Conservation (phyloP, 169 alveolate species). For the Cryptosporidium ubiquitum region DNA sequence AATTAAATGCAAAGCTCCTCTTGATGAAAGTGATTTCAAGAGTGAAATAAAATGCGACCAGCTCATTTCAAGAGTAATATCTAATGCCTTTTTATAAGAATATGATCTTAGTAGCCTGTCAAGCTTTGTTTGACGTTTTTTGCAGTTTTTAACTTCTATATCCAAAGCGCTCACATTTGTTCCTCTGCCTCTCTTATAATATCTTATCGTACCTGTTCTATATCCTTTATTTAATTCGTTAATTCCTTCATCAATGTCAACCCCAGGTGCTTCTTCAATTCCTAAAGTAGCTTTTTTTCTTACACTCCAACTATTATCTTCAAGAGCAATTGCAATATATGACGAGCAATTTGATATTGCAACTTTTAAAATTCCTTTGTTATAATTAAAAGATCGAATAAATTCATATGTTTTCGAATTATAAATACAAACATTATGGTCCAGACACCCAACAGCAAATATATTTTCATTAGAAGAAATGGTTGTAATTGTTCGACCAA, state of each 20-base stretch:
- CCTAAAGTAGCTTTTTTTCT: neutral
- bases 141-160: neutral
- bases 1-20: slow-evolving; percentile 60
- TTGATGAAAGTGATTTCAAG: slow-evolving; percentile 18
- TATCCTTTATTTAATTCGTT: neutral
- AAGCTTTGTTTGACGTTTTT: slow-evolving; percentile 37
- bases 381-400: slow-evolving; percentile 26
- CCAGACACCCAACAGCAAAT: slow-evolving; percentile 59
- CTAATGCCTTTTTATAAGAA: slow-evolving; percentile 67
- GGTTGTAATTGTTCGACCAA: slow-evolving; percentile 50
- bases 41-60: slow-evolving; percentile 52
- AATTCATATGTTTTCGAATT: slow-evolving; percentile 16
- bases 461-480: slow-evolving; percentile 8
- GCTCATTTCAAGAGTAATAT: slow-evolving; percentile 21
- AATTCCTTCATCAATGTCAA: neutral
- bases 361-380: slow-evolving; percentile 11
- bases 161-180: neutral
- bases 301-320: slow-evolving; percentile 36
- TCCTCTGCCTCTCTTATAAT: slow-evolving; percentile 63
- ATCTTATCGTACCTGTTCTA: slow-evolving; percentile 57
- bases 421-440: slow-evolving; percentile 36
- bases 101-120: slow-evolving; percentile 36
- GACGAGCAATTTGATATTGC: slow-evolving; percentile 62
- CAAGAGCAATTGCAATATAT: slow-evolving; percentile 40
- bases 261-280: neutral